These are phyloP conservation scores for Hibiscus tridactylites DNA, from an alignment of 345 rosid genomes.

Conservation along the genomic window DNA sequence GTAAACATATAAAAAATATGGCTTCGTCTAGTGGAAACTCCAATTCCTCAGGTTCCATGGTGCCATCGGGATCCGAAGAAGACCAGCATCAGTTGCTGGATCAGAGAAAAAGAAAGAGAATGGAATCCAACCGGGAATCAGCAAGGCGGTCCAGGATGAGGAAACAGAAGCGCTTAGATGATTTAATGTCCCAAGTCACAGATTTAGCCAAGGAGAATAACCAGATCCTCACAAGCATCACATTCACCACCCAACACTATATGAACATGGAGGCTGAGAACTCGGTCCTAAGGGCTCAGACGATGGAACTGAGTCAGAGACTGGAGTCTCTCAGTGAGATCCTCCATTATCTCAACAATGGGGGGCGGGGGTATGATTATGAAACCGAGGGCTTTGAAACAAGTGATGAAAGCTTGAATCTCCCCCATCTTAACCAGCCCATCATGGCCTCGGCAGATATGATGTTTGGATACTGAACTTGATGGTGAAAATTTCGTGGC, in stretches of 20 bases:
- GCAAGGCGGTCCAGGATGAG: constrained; percentile 64
- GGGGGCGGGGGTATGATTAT: not conserved
- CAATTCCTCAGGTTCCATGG: constrained; percentile 25
- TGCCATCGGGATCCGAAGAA: constrained; percentile 36
- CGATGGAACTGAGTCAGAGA: constrained; percentile 42
- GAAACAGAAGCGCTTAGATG: constrained; percentile 58
- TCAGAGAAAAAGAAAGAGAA: constrained; percentile 57
- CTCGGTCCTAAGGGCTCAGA: constrained; percentile 47
- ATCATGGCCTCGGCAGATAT: constrained; percentile 36
- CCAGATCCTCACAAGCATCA: constrained; percentile 35
- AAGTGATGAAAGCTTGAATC: constrained; percentile 14
- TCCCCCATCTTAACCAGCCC: constrained; percentile 25
- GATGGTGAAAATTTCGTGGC: not conserved
- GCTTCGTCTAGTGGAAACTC: constrained; percentile 50
- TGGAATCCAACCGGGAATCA: constrained; percentile 65
- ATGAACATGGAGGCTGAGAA: constrained; percentile 45
- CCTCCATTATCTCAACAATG: constrained; percentile 19
- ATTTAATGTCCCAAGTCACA: constrained; percentile 28
- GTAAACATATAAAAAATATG: constrained; percentile 19
- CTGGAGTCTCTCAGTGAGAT: constrained; percentile 54
- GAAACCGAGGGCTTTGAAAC: constrained; percentile 11
- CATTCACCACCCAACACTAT: constrained; percentile 35
- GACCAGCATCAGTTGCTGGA: constrained; percentile 35
- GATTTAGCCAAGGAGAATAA: constrained; percentile 33
- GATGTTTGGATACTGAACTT: constrained; percentile 14